Evolutionary conservation across 306 rosid genomes (phyloP).

Genomic region (Abrus pulchellus): DNA sequence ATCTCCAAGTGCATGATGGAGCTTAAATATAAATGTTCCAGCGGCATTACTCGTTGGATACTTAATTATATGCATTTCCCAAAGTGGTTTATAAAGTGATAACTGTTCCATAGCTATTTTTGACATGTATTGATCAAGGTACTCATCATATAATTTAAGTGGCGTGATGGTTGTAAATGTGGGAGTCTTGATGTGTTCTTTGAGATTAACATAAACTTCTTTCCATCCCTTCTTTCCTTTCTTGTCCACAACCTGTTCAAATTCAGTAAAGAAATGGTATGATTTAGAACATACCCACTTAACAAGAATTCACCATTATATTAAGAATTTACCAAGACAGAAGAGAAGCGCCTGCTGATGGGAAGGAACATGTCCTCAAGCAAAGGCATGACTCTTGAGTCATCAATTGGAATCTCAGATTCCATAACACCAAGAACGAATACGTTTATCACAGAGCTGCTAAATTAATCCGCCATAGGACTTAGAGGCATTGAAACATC

Average conservation of each 20-base stretch:
- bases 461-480: constrained; percentile 52
- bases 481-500: constrained; percentile 50
- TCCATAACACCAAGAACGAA: constrained; percentile 56
- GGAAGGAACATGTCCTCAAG: constrained; percentile 44
- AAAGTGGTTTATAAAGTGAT: constrained; percentile 48
- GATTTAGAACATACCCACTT: no score
- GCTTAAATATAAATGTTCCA: constrained; percentile 45
- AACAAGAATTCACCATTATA: no score
- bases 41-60: constrained; percentile 57
- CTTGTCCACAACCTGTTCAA: constrained; percentile 37
- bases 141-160: constrained; percentile 34
- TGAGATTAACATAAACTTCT: constrained; percentile 43
- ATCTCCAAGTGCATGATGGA: constrained; percentile 67
- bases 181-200: constrained; percentile 55
- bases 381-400: background rate
- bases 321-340: constrained; percentile 49
- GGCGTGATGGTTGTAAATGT: constrained; percentile 29
- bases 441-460: constrained; percentile 40
- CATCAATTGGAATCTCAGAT: constrained; percentile 49
- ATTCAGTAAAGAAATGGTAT: background rate
- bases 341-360: constrained; percentile 54
- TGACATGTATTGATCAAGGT: constrained; percentile 50
- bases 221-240: constrained; percentile 51
- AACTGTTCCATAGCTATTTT: constrained; percentile 22
- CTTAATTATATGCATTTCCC: constrained; percentile 58